Base-by-base conservation (phyloP, 1,284 basidiomycete species). In the Melampsora americana region DNA sequence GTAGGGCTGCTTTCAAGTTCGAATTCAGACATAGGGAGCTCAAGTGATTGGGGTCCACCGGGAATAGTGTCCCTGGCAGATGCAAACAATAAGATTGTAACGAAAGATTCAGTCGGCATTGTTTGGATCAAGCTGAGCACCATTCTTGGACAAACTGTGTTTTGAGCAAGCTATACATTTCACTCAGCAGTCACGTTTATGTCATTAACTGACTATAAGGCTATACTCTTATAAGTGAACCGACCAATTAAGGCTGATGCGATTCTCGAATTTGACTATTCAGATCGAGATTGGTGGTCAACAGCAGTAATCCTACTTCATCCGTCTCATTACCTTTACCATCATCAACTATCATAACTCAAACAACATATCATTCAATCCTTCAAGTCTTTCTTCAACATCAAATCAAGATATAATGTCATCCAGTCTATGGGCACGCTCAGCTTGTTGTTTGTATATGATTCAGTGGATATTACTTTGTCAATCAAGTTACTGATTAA, bases 371-470 rank as follows among this genome's bases (percentile, higher is more conserved):
- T 28, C 53, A 9, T 56, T 56, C 53, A 56, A 28, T 56, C 53
- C 26, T 53, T 53, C 50, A 26, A 53, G 18, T 53, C 23, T 20
- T 53, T 53, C 4, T 26, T 56, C 26, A 56, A 56, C 53, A 1
- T 56, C 26, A 6, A 56, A 56, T 28, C 20, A 56, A 56, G 20
- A n/a, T 56, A 56, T 28, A 4, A 56, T 56, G 53, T 12, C 53
- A 4, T 56, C n/a, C 53, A 28, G 53, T 23, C 26, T 56, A 28
- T 56, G 53, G 53, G 20, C 53, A 23, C 53, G 53, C 26, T 56
- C 53, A n/a, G 53, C 53, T 28, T 56, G 53, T n/a, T 56, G 53
- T 56, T 56, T 18, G 53, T 56, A 56, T 28, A 23, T 28, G 53
- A 7, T 56, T 56, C n/a, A 6, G 5, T 28, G 26, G 26, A 23